phyloP scores from a whole-genome alignment of 2,329 filamentous ascomycete genomes.

The Epicoccum sorghinum region DNA sequence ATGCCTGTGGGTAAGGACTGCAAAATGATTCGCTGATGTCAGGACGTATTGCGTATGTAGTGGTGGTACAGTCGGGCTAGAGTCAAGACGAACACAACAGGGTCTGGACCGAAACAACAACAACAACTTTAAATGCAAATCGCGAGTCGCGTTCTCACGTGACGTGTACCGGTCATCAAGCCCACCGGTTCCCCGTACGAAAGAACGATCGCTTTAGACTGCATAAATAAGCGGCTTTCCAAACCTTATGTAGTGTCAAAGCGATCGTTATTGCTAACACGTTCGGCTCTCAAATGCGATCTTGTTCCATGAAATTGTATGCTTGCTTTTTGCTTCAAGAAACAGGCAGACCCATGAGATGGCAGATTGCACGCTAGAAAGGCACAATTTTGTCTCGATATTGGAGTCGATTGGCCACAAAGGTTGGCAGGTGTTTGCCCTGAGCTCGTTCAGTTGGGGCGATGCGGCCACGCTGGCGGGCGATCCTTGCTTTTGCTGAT shows the following conservation, averaged over 20 bases:
- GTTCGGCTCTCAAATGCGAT: no score
- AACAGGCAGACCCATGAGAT: slow-evolving; percentile 13
- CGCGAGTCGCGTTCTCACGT: slow-evolving; percentile 9
- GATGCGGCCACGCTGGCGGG: slow-evolving; percentile 16
- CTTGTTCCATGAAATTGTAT: no score
- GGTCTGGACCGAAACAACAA: not conserved
- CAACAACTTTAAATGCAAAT: not conserved
- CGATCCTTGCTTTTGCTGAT: slow-evolving; percentile 13
- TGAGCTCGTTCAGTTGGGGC: slow-evolving; percentile 6
- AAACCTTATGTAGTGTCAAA: no score
- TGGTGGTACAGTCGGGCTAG: slow-evolving; percentile 11
- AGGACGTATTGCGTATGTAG: not conserved
- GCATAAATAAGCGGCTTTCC: no score
- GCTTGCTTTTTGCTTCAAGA: no score
- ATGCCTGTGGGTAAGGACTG: no score
- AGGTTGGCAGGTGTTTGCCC: not conserved
- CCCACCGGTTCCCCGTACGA: no score
- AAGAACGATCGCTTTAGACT: no score
- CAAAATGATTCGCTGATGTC: no score
- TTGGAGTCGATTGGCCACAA: not conserved
- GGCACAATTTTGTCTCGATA: not conserved
- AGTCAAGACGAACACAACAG: not conserved
- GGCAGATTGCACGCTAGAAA: not conserved
- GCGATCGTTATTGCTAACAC: no score
- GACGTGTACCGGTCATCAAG: not conserved